Base-by-base conservation (phyloP, 495 filamentous ascomycete species). In the Penicillium alfredii region DNA sequence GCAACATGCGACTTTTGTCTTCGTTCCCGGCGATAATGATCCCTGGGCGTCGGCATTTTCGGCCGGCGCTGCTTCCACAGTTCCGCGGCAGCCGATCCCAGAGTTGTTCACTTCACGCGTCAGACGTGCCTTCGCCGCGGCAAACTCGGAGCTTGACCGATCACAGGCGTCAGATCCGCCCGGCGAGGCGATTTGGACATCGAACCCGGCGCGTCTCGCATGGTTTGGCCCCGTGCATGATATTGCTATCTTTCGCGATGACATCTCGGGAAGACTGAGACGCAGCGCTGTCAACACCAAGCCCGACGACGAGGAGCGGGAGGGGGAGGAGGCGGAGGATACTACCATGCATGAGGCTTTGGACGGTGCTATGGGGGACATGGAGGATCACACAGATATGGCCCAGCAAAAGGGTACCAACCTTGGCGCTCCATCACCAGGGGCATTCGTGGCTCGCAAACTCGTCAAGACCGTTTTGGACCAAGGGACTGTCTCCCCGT, bases 21-120 rank as follows among this genome's bases (percentile, higher is more conserved):
- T 97, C 47, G 83, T 98, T 0, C 92, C 92, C 2, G 90, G 90
- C 25, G 90, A 96, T 55, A 93, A 94, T 56, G 92, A 98, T 55
- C 87, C 88, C 8, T 98, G 92, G 92, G 66, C 78, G 15, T 90
- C 87, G 0, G 74, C 86, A 3, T 94, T 94, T 59, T 82, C 81
- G 2, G 81, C 77, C 8, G 92, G 92, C n/a, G 81, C 87, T 26
- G 75, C 85, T 1, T 74, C 80, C 1, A 70, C 79, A 6, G 51
- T 96, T 8, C 92, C 92, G 0, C 70, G 84, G 8, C 78, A 80
- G 30, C 53, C 66, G 0, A 73, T 98, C 3, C 93, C 92, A 6
- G 85, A 90, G 2, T 51, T 95, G 28, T 97, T 96, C 55, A 94
- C 89, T 0, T 84, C 79, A 6, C 66, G 92, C 8, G 72, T 98